These are phyloP conservation scores for Backusella macrospora DNA, from an alignment of 192 early-diverging fungal genomes.

Conservation along the genomic window DNA sequence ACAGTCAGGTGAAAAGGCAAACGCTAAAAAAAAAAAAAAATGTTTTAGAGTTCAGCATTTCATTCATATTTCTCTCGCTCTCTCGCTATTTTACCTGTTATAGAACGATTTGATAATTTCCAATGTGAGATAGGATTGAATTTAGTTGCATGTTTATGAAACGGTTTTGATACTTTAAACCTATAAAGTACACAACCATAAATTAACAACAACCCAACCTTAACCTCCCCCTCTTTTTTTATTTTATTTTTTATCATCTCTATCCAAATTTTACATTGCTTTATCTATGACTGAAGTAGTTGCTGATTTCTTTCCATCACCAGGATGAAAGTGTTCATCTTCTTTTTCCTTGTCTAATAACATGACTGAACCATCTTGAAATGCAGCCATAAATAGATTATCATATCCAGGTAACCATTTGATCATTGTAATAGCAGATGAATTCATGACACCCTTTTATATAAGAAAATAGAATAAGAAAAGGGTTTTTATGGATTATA, in stretches of 20 bases:
- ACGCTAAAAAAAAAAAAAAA: constrained; percentile 46
- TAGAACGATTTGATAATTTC: constrained; percentile 37
- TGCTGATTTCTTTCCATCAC: neutral
- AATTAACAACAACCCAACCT: too few relatives aligned
- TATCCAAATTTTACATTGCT: constrained; percentile 4
- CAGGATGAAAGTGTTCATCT: constrained; percentile 61
- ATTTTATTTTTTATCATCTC: too few relatives aligned
- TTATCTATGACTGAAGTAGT: neutral
- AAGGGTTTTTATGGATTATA: neutral
- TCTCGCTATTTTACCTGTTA: constrained; percentile 23
- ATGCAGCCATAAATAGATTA: constrained; percentile 82
- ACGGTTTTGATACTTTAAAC: constrained; percentile 57
- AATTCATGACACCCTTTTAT: constrained; percentile 70
- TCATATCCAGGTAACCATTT: constrained; percentile 91
- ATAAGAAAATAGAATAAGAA: too few relatives aligned
- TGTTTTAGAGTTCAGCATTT: neutral
- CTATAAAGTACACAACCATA: neutral
- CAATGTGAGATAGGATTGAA: constrained; percentile 39
- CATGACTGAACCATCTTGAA: constrained; percentile 83
- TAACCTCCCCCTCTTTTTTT: too few relatives aligned
- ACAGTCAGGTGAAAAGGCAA: constrained; percentile 87
- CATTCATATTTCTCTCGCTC: constrained; percentile 4
- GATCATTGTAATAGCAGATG: constrained; percentile 74
- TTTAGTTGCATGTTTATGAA: constrained; percentile 55
- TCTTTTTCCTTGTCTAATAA: constrained; percentile 90